These are phyloP conservation scores for Ophiobolus disseminans DNA, from an alignment of 2,329 filamentous ascomycete species.

Conservation along the genomic window DNA sequence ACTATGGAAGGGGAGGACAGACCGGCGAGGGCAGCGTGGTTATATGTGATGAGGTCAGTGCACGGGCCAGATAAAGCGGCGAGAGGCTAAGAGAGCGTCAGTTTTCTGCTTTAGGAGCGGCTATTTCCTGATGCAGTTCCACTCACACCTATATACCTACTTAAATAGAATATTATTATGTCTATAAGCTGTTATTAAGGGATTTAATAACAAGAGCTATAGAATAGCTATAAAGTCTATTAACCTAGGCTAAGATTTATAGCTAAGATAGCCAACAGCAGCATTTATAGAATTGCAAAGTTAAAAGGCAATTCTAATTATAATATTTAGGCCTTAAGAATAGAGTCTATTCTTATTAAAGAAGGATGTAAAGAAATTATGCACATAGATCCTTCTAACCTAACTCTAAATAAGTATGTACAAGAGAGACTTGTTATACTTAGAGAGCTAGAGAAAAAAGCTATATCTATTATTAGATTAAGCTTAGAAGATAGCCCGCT, in stretches of 20 bases:
- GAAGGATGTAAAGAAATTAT: neutral
- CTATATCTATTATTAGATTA: neutral
- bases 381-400: neutral
- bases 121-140: slow-evolving; percentile 26
- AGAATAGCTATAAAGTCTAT: too few species aligned
- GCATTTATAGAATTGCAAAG: neutral
- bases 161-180: too few species aligned
- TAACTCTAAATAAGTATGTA: neutral
- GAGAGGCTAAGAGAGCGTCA: slow-evolving; percentile 22
- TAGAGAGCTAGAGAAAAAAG: neutral
- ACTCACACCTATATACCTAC: slow-evolving; percentile 21
- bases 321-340: neutral
- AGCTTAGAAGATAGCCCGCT: neutral
- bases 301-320: neutral
- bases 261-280: neutral
- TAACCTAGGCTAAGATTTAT: too few species aligned
- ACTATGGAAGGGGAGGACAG: slow-evolving; percentile 17
- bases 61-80: slow-evolving; percentile 30
- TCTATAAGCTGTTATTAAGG: too few species aligned
- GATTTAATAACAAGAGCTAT: too few species aligned
- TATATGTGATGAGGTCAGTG: slow-evolving; percentile 26
- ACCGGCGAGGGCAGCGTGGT: slow-evolving; percentile 18
- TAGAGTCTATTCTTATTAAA: neutral
- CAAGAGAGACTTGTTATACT: neutral
- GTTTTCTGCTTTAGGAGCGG: slow-evolving; percentile 25